phyloP scores from a whole-genome alignment of 805 yeast genomes.

The Wickerhamomyces canadensis region DNA sequence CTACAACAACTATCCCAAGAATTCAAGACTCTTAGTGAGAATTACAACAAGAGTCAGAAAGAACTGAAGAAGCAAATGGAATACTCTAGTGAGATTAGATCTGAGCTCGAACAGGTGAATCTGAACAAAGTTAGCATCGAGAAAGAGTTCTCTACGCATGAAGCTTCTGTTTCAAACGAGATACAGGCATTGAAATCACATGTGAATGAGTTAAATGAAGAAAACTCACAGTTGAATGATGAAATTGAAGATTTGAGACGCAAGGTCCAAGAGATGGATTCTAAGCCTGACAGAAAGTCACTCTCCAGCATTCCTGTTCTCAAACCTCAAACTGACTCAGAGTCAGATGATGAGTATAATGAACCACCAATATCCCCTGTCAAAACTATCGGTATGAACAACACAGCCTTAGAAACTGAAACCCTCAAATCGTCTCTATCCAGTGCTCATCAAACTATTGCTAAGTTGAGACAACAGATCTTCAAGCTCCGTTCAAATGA shows the following conservation, averaged over 20 bases:
- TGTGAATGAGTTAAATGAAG: conserved; percentile 60
- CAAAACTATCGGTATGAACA: conserved; percentile 32
- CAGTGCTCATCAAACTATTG: conserved; percentile 58
- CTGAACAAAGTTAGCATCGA: conserved; percentile 35
- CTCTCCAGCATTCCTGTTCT: conserved; percentile 17
- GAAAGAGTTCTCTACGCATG: conserved; percentile 32
- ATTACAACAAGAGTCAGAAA: conserved; percentile 32
- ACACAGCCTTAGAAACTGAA: conserved; percentile 53
- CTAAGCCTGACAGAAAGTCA: conserved; percentile 12
- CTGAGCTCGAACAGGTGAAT: conserved; percentile 43
- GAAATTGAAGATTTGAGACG: conserved; percentile 27
- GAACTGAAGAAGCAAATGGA: conserved; percentile 37
- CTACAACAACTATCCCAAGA: conserved; percentile 32
- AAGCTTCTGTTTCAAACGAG: conserved; percentile 34
- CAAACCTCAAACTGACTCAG: conserved; percentile 21
- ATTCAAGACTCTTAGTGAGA: conserved; percentile 34
- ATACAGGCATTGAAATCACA: conserved; percentile 42
- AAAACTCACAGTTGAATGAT: conserved; percentile 53
- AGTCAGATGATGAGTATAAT: conserved; percentile 32
- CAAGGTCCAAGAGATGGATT: conserved; percentile 13
- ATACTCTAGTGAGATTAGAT: conserved; percentile 31
- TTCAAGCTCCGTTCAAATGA: conserved; percentile 23
- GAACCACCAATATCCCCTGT: conserved; percentile 33
- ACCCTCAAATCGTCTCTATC: conserved; percentile 58
- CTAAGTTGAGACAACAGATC: conserved; percentile 44